Evolutionary conservation across 768 basidiomycete genomes (phyloP).

Genomic region (Daedaleopsis nitida): DNA sequence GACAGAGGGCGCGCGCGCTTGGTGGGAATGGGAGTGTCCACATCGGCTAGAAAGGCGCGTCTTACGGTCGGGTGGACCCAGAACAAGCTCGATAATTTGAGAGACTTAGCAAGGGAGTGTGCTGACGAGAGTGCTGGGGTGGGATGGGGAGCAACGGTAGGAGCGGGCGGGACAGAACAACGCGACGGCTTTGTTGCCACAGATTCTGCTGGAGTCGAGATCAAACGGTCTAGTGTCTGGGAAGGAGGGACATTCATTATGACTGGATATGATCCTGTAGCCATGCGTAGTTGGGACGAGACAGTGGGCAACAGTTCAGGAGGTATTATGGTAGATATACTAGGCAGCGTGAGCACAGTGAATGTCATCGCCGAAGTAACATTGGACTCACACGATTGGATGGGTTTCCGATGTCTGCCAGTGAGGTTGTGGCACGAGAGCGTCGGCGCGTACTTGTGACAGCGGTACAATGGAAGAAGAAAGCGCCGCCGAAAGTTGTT

Average conservation of each 20-base stretch:
- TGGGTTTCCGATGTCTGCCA: conserved; percentile 79
- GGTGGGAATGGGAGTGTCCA: background rate
- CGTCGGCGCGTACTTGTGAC: background rate
- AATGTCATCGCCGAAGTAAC: background rate
- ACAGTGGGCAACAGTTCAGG: conserved; percentile 47
- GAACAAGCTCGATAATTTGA: conserved; percentile 15
- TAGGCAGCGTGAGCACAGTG: conserved; percentile 21
- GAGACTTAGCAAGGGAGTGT: conserved; percentile 5
- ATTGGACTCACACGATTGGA: conserved; percentile 71
- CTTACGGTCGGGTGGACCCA: conserved; percentile 19
- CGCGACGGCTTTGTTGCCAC: background rate
- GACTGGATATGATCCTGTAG: conserved; percentile 21
- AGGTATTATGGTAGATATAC: conserved; percentile 61
- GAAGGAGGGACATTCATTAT: conserved; percentile 39
- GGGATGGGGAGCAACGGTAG: background rate
- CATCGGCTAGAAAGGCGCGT: conserved; percentile 9
- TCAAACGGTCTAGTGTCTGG: conserved; percentile 35
- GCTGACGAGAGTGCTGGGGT: background rate
- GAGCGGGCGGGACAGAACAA: background rate
- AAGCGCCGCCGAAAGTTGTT: conserved; percentile 58
- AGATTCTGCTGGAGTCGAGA: background rate
- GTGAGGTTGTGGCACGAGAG: conserved; percentile 9
- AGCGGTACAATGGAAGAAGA: conserved; percentile 36
- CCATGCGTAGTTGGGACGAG: conserved; percentile 35
- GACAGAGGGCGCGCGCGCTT: conserved; percentile 14